Conservation (phyloP, 176 grass and related monocot genomes). For the Typha latifolia region DNA sequence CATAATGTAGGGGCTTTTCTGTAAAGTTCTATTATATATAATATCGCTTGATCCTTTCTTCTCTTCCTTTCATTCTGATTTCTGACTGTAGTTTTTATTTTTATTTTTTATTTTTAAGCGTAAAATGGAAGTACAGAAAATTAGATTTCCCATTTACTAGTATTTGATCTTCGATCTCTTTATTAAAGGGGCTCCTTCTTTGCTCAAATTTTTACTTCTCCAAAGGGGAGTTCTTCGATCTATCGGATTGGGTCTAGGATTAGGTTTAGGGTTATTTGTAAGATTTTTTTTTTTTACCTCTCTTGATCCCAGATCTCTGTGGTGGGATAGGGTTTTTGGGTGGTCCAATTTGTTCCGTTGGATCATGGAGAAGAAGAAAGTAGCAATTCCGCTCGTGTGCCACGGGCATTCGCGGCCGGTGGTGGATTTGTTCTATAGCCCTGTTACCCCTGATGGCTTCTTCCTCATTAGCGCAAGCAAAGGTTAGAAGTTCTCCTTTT, state of each 20-base stretch:
- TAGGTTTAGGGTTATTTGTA: not conserved
- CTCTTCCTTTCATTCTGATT: too few relatives aligned
- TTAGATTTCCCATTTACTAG: too few relatives aligned
- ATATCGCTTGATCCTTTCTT: too few relatives aligned
- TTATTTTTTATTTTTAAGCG: too few relatives aligned
- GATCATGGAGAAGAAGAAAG: slow-evolving; percentile 95
- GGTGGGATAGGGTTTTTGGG: not conserved
- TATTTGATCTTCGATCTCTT: too few relatives aligned
- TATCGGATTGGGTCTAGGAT: not conserved
- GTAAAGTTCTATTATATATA: too few relatives aligned
- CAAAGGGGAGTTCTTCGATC: not conserved
- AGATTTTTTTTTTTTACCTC: not conserved
- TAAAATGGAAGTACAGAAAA: too few relatives aligned
- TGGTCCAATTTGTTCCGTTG: not conserved
- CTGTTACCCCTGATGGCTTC: slow-evolving; percentile 64
- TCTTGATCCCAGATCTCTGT: not conserved
- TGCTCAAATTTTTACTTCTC: not conserved
- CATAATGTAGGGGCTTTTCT: too few relatives aligned
- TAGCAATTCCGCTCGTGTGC: slow-evolving; percentile 79
- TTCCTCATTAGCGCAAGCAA: slow-evolving; percentile 99
- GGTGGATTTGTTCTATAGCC: slow-evolving; percentile 82
- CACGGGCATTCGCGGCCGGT: slow-evolving; percentile 97
- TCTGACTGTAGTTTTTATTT: too few relatives aligned
- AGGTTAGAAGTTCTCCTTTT: slow-evolving; percentile 28
- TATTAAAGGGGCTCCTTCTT: not conserved